phyloP scores from a whole-genome alignment of 1,139 yeast genomes.

The Candida tunisiensis region DNA sequence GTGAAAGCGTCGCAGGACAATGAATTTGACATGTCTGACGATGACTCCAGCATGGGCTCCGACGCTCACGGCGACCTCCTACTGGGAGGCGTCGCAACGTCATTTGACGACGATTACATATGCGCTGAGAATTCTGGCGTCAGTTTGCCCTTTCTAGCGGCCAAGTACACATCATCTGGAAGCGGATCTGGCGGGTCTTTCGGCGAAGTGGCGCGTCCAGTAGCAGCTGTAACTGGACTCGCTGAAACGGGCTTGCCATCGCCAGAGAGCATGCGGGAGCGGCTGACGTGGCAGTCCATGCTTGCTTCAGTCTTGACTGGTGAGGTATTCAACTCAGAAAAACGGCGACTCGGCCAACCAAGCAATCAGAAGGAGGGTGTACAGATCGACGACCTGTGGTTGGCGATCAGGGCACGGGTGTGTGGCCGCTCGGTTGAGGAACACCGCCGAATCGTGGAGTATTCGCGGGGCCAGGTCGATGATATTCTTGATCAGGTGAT shows the following conservation, averaged over 20 bases:
- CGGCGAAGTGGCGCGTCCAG: too few species aligned
- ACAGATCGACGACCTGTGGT: conserved; percentile 48
- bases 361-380: conserved; percentile 15
- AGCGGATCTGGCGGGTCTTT: too few species aligned
- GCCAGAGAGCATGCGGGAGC: conserved; percentile 55
- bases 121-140: conserved; percentile 2
- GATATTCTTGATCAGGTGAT: conserved; percentile 54
- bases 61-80: conserved; percentile 7
- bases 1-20: conserved; percentile 6
- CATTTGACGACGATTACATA: conserved; percentile 18
- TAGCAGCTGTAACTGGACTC: too few species aligned
- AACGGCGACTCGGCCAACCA: conserved; percentile 42
- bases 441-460: conserved; percentile 55
- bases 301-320: conserved; percentile 80
- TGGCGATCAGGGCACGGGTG: conserved; percentile 64
- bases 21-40: conserved; percentile 8
- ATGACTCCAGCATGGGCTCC: conserved; percentile 1
- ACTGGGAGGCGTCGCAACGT: conserved; percentile 18
- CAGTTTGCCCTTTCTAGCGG: too few species aligned
- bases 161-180: too few species aligned
- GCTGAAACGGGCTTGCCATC: too few species aligned
- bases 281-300: conserved; percentile 96
- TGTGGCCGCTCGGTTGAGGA: conserved; percentile 71
- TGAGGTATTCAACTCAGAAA: conserved; percentile 84
- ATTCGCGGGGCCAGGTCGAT: conserved; percentile 60